Conservation (phyloP, 2,329 filamentous ascomycete genomes). For the Trichoderma sp. region DNA sequence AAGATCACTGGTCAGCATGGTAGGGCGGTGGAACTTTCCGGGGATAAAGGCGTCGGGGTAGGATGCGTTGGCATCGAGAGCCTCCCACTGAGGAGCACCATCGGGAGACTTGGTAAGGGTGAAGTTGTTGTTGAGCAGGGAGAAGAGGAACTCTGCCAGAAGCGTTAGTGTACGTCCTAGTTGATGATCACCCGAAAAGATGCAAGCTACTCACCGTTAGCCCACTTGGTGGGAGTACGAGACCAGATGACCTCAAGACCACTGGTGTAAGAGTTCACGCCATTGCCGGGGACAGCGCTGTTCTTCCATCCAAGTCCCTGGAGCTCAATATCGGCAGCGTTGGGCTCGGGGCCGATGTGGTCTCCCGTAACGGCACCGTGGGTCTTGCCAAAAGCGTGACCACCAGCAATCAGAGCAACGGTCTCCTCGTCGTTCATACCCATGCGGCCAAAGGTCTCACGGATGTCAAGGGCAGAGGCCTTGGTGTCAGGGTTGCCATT, state of each 20-base stretch:
- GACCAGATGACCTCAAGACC: constrained; percentile 79
- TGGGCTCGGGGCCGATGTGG: constrained; percentile 65
- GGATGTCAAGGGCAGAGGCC: constrained; percentile 67
- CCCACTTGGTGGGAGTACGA: constrained; percentile 61
- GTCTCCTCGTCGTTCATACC: constrained; percentile 81
- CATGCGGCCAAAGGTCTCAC: constrained; percentile 72
- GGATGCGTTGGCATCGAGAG: constrained; percentile 60
- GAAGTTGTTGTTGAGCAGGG: constrained; percentile 75
- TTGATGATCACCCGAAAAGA: neutral
- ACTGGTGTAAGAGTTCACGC: constrained; percentile 66
- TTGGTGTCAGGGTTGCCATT: constrained; percentile 67
- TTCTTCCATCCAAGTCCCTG: constrained; percentile 72
- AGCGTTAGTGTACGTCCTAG: neutral
- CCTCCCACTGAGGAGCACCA: constrained; percentile 72
- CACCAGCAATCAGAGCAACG: constrained; percentile 71
- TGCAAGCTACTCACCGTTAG: constrained; percentile 14
- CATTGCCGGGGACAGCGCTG: constrained; percentile 61
- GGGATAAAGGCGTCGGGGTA: constrained; percentile 70
- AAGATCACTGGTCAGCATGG: constrained; percentile 72
- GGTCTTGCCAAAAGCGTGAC: constrained; percentile 76
- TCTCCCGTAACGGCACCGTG: constrained; percentile 62
- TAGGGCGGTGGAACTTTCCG: constrained; percentile 67
- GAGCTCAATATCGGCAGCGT: constrained; percentile 58
- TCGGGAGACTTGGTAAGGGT: constrained; percentile 70
- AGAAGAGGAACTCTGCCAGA: constrained; percentile 72